Conservation (phyloP, 805 yeast species). For the Metschnikowia cubensis region DNA sequence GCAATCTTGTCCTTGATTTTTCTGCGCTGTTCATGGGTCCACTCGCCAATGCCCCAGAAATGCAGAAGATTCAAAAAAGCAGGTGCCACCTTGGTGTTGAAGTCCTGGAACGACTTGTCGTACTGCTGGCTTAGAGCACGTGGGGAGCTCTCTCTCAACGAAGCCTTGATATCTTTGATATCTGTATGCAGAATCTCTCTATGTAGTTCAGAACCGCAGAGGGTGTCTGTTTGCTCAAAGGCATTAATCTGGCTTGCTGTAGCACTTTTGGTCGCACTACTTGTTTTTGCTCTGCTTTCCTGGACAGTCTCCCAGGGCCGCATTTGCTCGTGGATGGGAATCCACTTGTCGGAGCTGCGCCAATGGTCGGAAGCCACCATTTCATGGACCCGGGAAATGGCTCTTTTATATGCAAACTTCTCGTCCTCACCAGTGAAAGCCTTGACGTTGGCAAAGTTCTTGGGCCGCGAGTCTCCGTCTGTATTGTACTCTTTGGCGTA, state of each 20-base stretch:
- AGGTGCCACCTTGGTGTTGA: conserved; percentile 24
- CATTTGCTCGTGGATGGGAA: conserved; percentile 47
- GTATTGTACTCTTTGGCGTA: conserved; percentile 22
- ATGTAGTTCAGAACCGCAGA: too few species aligned
- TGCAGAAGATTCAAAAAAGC: conserved; percentile 33
- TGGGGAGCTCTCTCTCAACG: conserved; percentile 19
- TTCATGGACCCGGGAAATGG: conserved; percentile 60
- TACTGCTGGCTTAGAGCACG: conserved; percentile 20
- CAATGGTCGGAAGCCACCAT: conserved; percentile 53
- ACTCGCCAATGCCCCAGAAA: conserved; percentile 66
- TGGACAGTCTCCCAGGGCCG: conserved; percentile 52
- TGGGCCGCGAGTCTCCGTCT: neutral
- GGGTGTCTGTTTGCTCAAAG: too few species aligned
- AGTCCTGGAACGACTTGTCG: conserved; percentile 22
- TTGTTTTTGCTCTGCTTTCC: too few species aligned
- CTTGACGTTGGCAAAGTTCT: conserved; percentile 42
- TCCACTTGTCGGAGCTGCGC: conserved; percentile 49
- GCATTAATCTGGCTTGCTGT: too few species aligned
- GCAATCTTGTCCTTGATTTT: conserved; percentile 52
- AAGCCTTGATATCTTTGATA: conserved; percentile 9
- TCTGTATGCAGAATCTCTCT: conserved; percentile 30
- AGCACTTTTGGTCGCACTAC: too few species aligned
- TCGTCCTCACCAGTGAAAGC: conserved; percentile 78
- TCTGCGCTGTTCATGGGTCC: conserved; percentile 47
- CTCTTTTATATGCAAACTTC: conserved; percentile 66